phyloP scores from a whole-genome alignment of 2,329 filamentous ascomycete genomes.

The Fusarium metavorans region DNA sequence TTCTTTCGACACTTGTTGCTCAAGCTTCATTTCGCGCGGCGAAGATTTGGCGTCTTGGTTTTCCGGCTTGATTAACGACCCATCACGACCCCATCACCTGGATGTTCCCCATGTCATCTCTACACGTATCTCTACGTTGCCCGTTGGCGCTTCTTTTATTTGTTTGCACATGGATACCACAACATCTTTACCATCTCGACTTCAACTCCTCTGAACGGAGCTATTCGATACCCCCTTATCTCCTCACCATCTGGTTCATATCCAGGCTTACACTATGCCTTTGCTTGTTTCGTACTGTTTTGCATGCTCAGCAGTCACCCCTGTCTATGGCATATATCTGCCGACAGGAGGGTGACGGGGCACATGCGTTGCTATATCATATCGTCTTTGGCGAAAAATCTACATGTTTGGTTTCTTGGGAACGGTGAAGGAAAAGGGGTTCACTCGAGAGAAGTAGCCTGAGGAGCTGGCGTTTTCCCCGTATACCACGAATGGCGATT shows the following conservation, averaged over 20 bases:
- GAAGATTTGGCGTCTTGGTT: constrained; percentile 37
- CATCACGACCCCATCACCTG: constrained; percentile 40
- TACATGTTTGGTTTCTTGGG: constrained; percentile 12
- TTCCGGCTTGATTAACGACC: constrained; percentile 42
- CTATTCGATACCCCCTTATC: constrained; percentile 41
- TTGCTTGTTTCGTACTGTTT: constrained; percentile 22
- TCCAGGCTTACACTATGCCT: constrained; percentile 11
- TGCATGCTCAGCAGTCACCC: constrained; percentile 18
- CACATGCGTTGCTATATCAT: constrained; percentile 5
- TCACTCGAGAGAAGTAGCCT: constrained; percentile 2
- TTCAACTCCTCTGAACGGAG: constrained; percentile 19
- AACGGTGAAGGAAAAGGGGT: constrained; percentile 16
- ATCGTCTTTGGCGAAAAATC: constrained; percentile 10
- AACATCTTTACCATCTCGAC: constrained; percentile 12
- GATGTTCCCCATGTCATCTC: constrained; percentile 36
- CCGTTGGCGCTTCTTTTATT: constrained; percentile 30
- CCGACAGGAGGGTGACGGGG: constrained; percentile 5
- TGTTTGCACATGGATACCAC: constrained; percentile 36
- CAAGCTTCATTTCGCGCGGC: constrained; percentile 29
- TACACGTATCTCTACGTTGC: constrained; percentile 31
- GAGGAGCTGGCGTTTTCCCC: constrained; percentile 16
- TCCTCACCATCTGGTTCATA: constrained; percentile 29
- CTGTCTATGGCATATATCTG: constrained; percentile 1
- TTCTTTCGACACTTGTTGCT: constrained; percentile 22
- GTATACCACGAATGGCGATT: constrained; percentile 1